Evolutionary conservation across 2,329 filamentous ascomycete species (phyloP).

Genomic region (Pseudogymnoascus sp.): DNA sequence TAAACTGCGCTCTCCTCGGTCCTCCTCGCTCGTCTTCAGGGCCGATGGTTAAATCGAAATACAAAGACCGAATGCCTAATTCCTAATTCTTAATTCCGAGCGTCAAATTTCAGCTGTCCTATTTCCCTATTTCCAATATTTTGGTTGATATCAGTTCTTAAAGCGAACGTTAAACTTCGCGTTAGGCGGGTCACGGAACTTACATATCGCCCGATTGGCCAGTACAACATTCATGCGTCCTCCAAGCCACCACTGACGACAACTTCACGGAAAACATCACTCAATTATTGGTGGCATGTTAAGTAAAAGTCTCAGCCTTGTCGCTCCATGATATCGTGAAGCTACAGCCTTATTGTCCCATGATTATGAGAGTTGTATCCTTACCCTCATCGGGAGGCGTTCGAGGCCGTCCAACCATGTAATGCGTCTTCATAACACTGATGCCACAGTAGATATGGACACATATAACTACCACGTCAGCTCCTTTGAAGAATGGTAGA

Average conservation of each 20-base stretch:
- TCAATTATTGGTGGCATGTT: neutral
- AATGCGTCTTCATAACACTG: neutral
- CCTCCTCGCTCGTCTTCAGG: neutral
- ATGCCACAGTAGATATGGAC: neutral
- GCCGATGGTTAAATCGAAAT: neutral
- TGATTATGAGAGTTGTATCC: neutral
- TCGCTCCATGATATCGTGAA: too few species aligned
- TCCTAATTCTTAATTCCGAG: neutral
- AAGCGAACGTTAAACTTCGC: neutral
- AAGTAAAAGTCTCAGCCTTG: neutral
- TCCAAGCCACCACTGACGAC: neutral
- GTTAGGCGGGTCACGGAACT: neutral
- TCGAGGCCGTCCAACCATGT: neutral
- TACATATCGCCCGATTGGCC: neutral
- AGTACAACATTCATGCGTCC: neutral
- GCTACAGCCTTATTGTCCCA: neutral
- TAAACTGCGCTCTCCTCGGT: neutral
- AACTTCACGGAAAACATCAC: neutral
- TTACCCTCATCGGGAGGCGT: neutral
- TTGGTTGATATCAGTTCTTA: neutral
- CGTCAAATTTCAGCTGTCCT: neutral
- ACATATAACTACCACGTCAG: neutral
- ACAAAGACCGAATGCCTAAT: neutral
- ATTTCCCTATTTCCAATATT: neutral
- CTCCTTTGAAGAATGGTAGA: neutral